These are phyloP conservation scores for Elongisporangium anandrum DNA, from an alignment of 352 stramenopile species.

Conservation along the genomic window DNA sequence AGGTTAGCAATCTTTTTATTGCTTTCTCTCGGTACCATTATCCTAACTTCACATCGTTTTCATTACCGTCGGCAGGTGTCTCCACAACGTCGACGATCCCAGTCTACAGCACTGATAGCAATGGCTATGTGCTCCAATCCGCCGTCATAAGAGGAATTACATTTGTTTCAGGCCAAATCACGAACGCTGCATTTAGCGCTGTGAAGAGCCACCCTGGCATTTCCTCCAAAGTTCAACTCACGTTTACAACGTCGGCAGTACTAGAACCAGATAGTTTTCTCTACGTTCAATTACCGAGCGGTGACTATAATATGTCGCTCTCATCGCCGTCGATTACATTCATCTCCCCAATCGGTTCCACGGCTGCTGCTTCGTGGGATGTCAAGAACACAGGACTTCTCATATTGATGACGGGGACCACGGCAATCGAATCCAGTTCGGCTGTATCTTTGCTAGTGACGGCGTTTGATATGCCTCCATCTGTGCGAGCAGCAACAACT, in stretches of 20 bases:
- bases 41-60: too few species aligned
- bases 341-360: slow-evolving; percentile 10
- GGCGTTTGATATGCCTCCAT: slow-evolving; percentile 42
- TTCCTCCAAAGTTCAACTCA: slow-evolving; percentile 29
- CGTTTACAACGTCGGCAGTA: slow-evolving; percentile 43
- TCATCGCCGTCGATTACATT: slow-evolving; percentile 20
- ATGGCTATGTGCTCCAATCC: slow-evolving; percentile 30
- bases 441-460: slow-evolving; percentile 29
- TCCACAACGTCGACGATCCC: slow-evolving; percentile 27
- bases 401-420: slow-evolving; percentile 29
- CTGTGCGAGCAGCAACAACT: slow-evolving; percentile 19
- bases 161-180: slow-evolving; percentile 27
- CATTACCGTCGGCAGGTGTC: slow-evolving; percentile 12
- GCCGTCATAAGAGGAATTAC: slow-evolving; percentile 17
- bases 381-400: slow-evolving; percentile 19
- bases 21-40: neutral
- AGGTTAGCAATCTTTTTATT: slow-evolving; percentile 13
- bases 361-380: slow-evolving; percentile 36
- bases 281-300: slow-evolving; percentile 25
- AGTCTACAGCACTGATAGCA: slow-evolving; percentile 29
- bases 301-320: slow-evolving; percentile 34
- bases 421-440: slow-evolving; percentile 20
- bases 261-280: slow-evolving; percentile 32
- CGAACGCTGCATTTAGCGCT: slow-evolving; percentile 22
- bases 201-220: slow-evolving; percentile 41